A percentile compares a stretch with the other conserved stretches of the same genome.
phyloP scores from a whole-genome alignment of 73 alveolate genomes.

The Symbiodinium pilosum region DNA sequence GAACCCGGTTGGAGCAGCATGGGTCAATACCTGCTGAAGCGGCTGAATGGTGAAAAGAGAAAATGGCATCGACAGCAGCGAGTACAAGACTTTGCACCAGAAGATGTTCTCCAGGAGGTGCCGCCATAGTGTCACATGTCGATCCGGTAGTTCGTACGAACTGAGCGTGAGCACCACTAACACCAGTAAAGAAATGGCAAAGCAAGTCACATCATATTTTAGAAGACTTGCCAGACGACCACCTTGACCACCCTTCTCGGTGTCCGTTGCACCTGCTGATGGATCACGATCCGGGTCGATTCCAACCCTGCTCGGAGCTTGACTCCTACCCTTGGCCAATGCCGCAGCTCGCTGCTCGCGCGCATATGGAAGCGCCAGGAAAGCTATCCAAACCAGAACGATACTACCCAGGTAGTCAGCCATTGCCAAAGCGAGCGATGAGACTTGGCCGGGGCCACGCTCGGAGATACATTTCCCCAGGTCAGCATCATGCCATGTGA shows the following conservation, averaged over 20 bases:
- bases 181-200: constrained; percentile 34
- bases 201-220: constrained; percentile 68
- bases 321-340: background rate
- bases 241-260: constrained; percentile 34
- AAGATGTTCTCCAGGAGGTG: constrained; percentile 65
- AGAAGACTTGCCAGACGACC: constrained; percentile 63
- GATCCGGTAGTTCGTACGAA: background rate
- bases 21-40: constrained; percentile 59
- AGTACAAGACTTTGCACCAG: constrained; percentile 94
- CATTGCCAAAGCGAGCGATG: constrained; percentile 66
- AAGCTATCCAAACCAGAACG: constrained; percentile 69
- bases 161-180: constrained; percentile 7
- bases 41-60: constrained; percentile 54
- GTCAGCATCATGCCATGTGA: constrained; percentile 64
- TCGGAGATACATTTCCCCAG: constrained; percentile 18
- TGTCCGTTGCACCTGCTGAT: background rate
- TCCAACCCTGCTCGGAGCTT: background rate
- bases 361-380: constrained; percentile 30
- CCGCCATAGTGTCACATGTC: constrained; percentile 10
- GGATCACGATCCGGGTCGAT: background rate
- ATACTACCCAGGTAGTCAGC: constrained; percentile 88
- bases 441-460: constrained; percentile 62
- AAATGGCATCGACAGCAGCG: constrained; percentile 70
- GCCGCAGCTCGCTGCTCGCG: constrained; percentile 39
- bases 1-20: constrained; percentile 91